Evolutionary conservation across 2,329 filamentous ascomycete genomes (phyloP).

Genomic region (Fusarium setosum): DNA sequence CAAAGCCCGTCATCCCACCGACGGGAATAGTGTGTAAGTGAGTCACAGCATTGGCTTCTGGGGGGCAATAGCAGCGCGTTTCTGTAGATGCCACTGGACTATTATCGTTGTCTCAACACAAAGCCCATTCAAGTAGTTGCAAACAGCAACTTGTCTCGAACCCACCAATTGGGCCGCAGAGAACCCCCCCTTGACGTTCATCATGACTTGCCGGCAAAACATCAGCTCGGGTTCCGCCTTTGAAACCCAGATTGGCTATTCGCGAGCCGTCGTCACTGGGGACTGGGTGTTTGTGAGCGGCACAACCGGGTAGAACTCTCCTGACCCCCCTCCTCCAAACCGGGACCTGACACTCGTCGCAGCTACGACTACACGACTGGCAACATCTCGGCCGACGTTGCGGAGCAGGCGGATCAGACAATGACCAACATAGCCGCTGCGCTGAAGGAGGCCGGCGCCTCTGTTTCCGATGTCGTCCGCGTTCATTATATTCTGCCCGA

Average conservation of each 20-base stretch:
- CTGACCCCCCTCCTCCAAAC: not conserved
- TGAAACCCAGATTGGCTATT: constrained; percentile 65
- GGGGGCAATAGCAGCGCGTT: too few relatives aligned
- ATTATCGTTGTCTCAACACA: too few relatives aligned
- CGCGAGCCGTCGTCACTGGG: constrained; percentile 62
- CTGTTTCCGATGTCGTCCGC: constrained; percentile 60
- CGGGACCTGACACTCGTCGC: constrained; percentile 1
- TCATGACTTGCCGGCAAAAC: constrained; percentile 50
- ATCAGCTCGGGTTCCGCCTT: constrained; percentile 64
- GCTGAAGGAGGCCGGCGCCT: constrained; percentile 56
- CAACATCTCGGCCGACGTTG: constrained; percentile 56
- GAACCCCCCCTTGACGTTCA: not conserved
- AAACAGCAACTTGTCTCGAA: too few relatives aligned
- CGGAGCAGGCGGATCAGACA: constrained; percentile 61
- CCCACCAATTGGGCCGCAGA: too few relatives aligned
- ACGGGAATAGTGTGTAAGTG: constrained; percentile 10
- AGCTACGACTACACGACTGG: constrained; percentile 64
- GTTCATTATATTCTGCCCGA: constrained; percentile 65
- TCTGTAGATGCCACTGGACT: too few relatives aligned
- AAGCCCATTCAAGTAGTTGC: too few relatives aligned
- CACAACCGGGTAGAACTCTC: constrained; percentile 59
- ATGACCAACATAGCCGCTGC: constrained; percentile 60
- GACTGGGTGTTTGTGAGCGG: constrained; percentile 66
- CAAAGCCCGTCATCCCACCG: not conserved
- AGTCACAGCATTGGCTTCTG: not conserved